A percentile compares a stretch with the other conserved stretches of the same genome.
Conservation (phyloP, 2,329 filamentous ascomycete species). For the Fusarium algeriense region DNA sequence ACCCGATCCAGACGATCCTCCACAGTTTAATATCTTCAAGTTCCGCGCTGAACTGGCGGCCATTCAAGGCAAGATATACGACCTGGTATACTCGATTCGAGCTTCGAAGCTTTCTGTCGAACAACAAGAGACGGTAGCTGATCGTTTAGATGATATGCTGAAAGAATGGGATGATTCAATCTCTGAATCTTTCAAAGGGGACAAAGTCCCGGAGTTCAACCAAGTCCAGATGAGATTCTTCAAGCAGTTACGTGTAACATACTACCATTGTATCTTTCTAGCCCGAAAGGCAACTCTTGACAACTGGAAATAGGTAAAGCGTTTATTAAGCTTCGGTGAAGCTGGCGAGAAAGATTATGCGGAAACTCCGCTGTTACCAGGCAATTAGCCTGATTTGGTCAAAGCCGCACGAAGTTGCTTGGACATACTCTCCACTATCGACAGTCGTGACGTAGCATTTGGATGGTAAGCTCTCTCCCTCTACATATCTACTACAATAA, state of each 20-base stretch:
- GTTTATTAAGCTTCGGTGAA: background rate
- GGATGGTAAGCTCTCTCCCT: background rate
- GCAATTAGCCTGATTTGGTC: slow-evolving; percentile 6
- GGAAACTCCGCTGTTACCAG: background rate
- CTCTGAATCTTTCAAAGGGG: no score
- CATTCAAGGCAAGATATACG: slow-evolving; percentile 29
- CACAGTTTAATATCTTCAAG: background rate
- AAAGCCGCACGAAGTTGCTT: slow-evolving; percentile 8
- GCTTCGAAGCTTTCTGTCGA: background rate
- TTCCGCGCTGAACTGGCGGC: background rate
- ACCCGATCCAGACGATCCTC: rapidly evolving
- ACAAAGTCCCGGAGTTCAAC: no score
- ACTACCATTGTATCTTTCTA: slow-evolving; percentile 14
- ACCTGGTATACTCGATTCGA: slow-evolving; percentile 7
- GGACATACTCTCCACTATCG: background rate
- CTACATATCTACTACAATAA: no score
- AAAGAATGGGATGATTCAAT: background rate
- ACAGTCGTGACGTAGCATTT: background rate
- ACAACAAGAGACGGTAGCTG: background rate
- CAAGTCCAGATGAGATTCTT: background rate
- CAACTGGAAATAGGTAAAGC: background rate
- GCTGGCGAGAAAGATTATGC: background rate
- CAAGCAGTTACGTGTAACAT: background rate
- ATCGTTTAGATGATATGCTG: slow-evolving; percentile 5
- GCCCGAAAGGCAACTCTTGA: background rate